Conservation (phyloP, 2,329 filamentous ascomycete species). For the Lachnellula arida region DNA sequence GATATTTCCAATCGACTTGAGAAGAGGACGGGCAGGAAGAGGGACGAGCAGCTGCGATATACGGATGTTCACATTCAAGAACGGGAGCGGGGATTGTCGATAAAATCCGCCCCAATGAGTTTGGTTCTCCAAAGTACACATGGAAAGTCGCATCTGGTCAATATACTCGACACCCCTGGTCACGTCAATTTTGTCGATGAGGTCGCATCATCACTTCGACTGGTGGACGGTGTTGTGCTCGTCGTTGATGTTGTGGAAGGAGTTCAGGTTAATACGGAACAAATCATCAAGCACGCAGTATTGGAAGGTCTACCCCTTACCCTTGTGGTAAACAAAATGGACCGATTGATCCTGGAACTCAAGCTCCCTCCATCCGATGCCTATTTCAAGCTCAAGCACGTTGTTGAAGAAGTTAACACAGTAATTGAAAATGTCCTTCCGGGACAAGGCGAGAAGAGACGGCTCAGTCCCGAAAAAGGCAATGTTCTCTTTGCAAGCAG, state of each 20-base stretch:
- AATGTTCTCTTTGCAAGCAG: conserved; percentile 97
- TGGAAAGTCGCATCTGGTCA: conserved; percentile 92
- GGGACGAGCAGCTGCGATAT: conserved; percentile 88
- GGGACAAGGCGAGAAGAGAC: conserved; percentile 69
- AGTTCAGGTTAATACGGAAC: conserved; percentile 97
- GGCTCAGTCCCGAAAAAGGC: conserved; percentile 91
- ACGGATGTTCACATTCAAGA: conserved; percentile 90
- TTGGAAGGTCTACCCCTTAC: conserved; percentile 85
- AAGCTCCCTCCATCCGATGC: conserved; percentile 92
- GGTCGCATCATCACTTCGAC: conserved; percentile 78
- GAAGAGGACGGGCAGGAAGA: conserved; percentile 72
- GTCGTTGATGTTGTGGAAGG: conserved; percentile 96
- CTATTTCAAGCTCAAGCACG: conserved; percentile 98
- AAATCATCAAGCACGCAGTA: conserved; percentile 94
- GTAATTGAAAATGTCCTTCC: conserved; percentile 85
- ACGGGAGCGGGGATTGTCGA: conserved; percentile 81
- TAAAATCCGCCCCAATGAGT: conserved; percentile 93
- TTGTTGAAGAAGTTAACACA: conserved; percentile 97
- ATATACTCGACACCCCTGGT: conserved; percentile 92
- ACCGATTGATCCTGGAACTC: conserved; percentile 87
- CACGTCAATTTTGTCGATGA: conserved; percentile 99
- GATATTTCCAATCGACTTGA: conserved; percentile 76
- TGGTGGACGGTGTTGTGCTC: conserved; percentile 88
- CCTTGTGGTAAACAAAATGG: conserved; percentile 95
- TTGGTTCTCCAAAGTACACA: conserved; percentile 81